Base-by-base conservation (phyloP, 1,284 basidiomycete species). In the Malassezia obtusa region DNA sequence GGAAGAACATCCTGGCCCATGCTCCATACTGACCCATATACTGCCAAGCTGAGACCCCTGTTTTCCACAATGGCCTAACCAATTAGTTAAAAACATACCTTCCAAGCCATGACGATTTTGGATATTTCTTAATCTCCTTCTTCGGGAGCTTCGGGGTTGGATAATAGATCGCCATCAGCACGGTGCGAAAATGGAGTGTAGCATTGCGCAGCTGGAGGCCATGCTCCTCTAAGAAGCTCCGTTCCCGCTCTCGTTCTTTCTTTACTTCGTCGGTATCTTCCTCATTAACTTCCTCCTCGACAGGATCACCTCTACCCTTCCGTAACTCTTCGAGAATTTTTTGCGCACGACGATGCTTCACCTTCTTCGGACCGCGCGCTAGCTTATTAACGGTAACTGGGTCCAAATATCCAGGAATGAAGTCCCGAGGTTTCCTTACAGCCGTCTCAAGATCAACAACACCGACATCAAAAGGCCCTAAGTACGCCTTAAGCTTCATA, bases 131-230 rank as follows among this genome's bases (percentile, higher is more conserved):
- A 5, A 37, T 45, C 14, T 60, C 52, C 0, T 54, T 36, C 4
- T 44, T 47, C 4, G 44, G 17, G 35, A 63, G 47, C 6, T 41
- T 35, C 1, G 43, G 35, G 6, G 50, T 45, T 1, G 67, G 67
- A 24, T 68, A 67, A 53, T 68, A 69, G 35, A 69, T 47, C 19
- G 60, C 63, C 46, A 68, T 68, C 8, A 69, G 57, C n/a, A 66
- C 56, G 3, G 66, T 69, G 19, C 59, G 60, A 12, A 68, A 59
- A 30, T 65, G 60, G 40, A 69, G 44, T 0, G 66, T 69, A 15
- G 54, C 51, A 1, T 58, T 61, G 28, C 60, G 59, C 56, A 54
- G 17, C 54, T 55, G 9, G 48, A 33, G 43, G 2, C 53, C 49
- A 24, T 54, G 10, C 25, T 43, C 28, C 1, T 32, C 24, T 6